Percentiles rank a stretch among this genome's conserved stretches.
Evolutionary conservation across 257 asterid species (phyloP).

Genomic region (Paulownia fortunei): DNA sequence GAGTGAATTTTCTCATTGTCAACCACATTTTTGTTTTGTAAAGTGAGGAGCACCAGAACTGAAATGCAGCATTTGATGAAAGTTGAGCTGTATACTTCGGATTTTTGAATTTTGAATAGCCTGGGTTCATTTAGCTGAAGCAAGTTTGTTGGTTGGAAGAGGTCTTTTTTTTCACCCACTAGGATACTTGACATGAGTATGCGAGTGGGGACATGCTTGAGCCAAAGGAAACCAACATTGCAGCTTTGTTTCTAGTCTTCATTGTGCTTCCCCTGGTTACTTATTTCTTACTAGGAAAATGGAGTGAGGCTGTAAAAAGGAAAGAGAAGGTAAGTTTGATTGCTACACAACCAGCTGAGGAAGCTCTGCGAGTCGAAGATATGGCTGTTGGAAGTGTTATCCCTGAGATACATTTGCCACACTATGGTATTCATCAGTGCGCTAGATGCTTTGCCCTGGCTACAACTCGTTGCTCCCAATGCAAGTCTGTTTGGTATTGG

Average conservation of each 20-base stretch:
- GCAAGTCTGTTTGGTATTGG: constrained; percentile 93
- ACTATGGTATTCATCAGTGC: constrained; percentile 51
- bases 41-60: constrained; percentile 26
- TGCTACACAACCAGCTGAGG: constrained; percentile 61
- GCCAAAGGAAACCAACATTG: constrained; percentile 79
- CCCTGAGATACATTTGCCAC: constrained; percentile 53
- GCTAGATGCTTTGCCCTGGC: constrained; percentile 73
- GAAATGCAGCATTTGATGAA: constrained; percentile 17
- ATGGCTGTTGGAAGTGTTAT: constrained; percentile 53
- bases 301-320: constrained; percentile 66
- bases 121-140: constrained; percentile 37
- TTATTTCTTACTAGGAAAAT: constrained; percentile 76
- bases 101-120: not conserved
- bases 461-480: constrained; percentile 74
- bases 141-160: constrained; percentile 38
- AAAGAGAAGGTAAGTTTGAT: constrained; percentile 59
- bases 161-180: constrained; percentile 34
- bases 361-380: constrained; percentile 46
- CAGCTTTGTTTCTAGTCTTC: constrained; percentile 64
- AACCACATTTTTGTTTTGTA: constrained; percentile 18
- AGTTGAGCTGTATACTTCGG: too few relatives aligned
- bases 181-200: constrained; percentile 69
- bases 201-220: constrained; percentile 78
- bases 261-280: constrained; percentile 80
- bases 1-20: constrained; percentile 12